Base-by-base conservation (phyloP, 2,329 filamentous ascomycete genomes). In the Sarocladium strictum region DNA sequence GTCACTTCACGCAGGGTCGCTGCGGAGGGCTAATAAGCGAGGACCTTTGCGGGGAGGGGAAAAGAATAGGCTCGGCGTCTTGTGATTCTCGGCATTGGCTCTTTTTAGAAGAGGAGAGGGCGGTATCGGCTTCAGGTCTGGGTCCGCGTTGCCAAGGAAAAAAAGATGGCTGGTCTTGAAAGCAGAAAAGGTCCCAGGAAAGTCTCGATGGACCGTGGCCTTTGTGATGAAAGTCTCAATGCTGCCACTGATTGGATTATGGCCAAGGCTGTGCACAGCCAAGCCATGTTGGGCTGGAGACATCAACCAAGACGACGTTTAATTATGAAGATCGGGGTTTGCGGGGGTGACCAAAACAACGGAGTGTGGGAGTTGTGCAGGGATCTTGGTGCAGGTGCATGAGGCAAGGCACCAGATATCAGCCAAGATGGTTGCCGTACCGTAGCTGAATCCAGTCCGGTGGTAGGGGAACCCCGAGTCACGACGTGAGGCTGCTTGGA, bases 21-120 rank as follows among this genome's bases (percentile, higher is more conserved):
- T n/a, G 27, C 43, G 12, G 3, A n/a, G 26, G 23, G 43, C 43
- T 49, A 45, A 45, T 45, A 49, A 49, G 43, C 43, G 43, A 49
- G 43, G 43, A 24, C 26, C 43, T 9, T 17, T 10, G 9, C 9
- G 23, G 43, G 43, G 26, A 49, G 17, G n/a, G 43, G 10, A 49
- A 19, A n/a, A 32, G 24, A 49, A 29, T 32, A 3, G 43, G 43
- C 43, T 49, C 43, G 43, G 43, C 43, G 29, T 27, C 43, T 49
- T 49, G 43, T 49, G 43, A 32, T 32, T 29, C 43, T 49, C 43
- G 43, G 43, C 43, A 29, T 32, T 32, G 29, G 29, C 7, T 12
- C 29, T 32, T 32, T 32, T 6, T 32, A 32, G 29, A 32, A 32
- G 29, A 32, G 29, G 12, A 6, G 29, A 32, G 6, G 29, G 29